phyloP scores from a whole-genome alignment of 2,329 filamentous ascomycete genomes.

The Phialemonium atrogriseum region DNA sequence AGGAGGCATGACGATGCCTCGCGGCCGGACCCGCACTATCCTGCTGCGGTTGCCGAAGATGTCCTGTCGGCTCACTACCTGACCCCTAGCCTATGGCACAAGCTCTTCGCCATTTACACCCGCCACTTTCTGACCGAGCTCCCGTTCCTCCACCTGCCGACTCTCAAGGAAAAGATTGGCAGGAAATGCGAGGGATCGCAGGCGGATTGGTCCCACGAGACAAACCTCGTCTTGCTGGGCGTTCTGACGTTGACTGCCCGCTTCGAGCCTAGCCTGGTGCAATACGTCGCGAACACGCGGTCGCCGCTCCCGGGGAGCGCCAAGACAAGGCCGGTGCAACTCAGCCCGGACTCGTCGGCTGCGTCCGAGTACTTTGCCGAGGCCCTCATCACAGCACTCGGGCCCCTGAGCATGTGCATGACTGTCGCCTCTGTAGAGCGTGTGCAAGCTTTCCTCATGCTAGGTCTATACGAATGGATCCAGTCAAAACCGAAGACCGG shows the following conservation, averaged over 20 bases:
- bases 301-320: constrained; percentile 19
- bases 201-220: constrained; percentile 32
- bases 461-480: constrained; percentile 65
- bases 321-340: constrained; percentile 24
- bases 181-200: constrained; percentile 28
- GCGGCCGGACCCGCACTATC: constrained; percentile 27
- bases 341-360: constrained; percentile 38
- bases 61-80: constrained; percentile 54
- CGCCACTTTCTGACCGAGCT: constrained; percentile 65
- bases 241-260: constrained; percentile 62
- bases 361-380: constrained; percentile 59
- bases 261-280: constrained; percentile 54
- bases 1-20: constrained; percentile 34
- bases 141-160: constrained; percentile 61
- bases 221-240: constrained; percentile 53
- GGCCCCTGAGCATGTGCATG: constrained; percentile 36
- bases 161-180: constrained; percentile 46
- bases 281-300: constrained; percentile 36
- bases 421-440: constrained; percentile 50
- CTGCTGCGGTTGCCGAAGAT: constrained; percentile 38
- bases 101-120: constrained; percentile 62
- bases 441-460: constrained; percentile 61
- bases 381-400: constrained; percentile 44
- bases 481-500: constrained; percentile 40
- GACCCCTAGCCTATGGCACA: constrained; percentile 57